Conservation (phyloP, 2,329 filamentous ascomycete species). For the Hypoxylon sp. region DNA sequence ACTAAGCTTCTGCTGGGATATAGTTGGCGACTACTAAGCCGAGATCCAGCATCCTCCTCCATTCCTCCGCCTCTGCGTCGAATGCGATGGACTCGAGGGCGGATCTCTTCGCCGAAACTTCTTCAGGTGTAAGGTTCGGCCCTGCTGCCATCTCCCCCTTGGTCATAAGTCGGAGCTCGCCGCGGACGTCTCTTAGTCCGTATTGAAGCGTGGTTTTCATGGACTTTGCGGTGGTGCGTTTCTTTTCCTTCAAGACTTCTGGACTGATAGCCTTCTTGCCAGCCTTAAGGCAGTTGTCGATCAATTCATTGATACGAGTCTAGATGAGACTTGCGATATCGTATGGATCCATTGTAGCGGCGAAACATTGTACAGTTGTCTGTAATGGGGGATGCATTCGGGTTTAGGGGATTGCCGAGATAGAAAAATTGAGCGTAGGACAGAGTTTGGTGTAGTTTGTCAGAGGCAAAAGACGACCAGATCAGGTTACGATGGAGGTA, state of each 20-base stretch:
- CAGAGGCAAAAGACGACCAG: neutral
- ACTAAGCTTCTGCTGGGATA: neutral
- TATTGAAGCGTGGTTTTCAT: neutral
- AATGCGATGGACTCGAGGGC: neutral
- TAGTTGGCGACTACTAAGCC: neutral
- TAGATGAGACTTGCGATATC: neutral
- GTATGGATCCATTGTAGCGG: neutral
- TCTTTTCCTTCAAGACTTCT: neutral
- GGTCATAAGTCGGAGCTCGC: neutral
- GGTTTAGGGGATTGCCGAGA: neutral
- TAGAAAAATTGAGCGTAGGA: neutral
- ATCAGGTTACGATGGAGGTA: neutral
- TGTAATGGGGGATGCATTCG: neutral
- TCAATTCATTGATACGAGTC: neutral
- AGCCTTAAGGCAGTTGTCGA: neutral
- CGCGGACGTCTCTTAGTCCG: neutral
- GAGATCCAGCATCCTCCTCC: neutral
- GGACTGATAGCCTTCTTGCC: neutral
- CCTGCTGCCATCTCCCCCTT: neutral
- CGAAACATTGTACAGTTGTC: neutral
- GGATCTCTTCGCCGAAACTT: neutral
- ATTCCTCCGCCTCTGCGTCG: neutral
- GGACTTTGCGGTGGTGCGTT: neutral
- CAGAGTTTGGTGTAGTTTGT: neutral
- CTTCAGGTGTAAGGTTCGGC: neutral